These are phyloP conservation scores for Pinus taeda DNA, from an alignment of 75 land plant species.

Conservation along the genomic window DNA sequence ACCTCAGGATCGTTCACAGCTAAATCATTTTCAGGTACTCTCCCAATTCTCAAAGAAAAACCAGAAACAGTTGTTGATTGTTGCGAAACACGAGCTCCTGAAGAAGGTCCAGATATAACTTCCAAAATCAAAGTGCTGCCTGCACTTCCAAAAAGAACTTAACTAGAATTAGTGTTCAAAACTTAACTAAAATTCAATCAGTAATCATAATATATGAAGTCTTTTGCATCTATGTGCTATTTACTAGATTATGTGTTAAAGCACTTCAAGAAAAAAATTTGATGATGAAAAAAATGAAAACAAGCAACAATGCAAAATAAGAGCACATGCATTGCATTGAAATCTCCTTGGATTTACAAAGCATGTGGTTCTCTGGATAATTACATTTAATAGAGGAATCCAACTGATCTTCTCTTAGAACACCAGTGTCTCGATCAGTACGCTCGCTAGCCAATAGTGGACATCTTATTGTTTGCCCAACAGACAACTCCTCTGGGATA, in stretches of 20 bases:
- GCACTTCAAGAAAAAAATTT: background rate
- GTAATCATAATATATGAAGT: background rate
- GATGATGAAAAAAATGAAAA: background rate
- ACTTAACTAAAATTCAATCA: background rate
- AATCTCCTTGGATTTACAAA: background rate
- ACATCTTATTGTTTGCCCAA: background rate
- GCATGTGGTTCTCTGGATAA: too few relatives aligned
- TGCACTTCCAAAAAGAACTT: slow-evolving; percentile 30
- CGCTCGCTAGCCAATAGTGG: background rate
- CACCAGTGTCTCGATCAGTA: background rate
- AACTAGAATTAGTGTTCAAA: background rate
- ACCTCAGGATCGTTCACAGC: slow-evolving; percentile 88
- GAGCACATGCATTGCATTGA: slow-evolving; percentile 1
- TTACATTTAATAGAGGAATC: background rate
- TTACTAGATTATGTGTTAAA: background rate
- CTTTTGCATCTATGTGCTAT: background rate
- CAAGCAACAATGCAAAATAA: background rate
- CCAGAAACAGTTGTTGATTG: slow-evolving; percentile 29
- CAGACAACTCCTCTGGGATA: slow-evolving; percentile 5
- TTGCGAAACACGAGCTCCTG: slow-evolving; percentile 41
- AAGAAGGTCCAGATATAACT: slow-evolving; percentile 83
- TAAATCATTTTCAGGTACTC: slow-evolving; percentile 78
- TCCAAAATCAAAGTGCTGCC: slow-evolving; percentile 75
- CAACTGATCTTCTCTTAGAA: background rate
- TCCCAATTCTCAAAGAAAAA: slow-evolving; percentile 72